Evolutionary conservation across 202 grass and related monocot genomes (phyloP), one percentile per base, ranked within the genome.

Genomic region (Bolboschoenoplectus hybrid): DNA sequence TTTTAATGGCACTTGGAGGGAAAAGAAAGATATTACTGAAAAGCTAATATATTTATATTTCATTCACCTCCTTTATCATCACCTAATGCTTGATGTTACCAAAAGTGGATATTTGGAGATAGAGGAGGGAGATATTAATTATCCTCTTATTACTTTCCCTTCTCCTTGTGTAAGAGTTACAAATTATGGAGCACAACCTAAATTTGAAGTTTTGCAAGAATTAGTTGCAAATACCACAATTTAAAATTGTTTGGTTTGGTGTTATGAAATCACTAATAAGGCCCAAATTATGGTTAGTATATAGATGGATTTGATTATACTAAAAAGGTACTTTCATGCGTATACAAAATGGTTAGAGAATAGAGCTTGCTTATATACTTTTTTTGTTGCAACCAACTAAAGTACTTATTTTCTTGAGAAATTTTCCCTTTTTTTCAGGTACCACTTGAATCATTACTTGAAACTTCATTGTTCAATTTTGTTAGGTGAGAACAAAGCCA

Each of bases 401-500:
- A 34, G 62, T 64, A 64, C 60, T 63, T 63, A 10, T 36, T 35
- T 65, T 35, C 32, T 26, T 26, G 2, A 9, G 32, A 67, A 64
- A 32, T 9, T 64, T 64, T 35, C 40, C 39, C 67, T 44, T 70
- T 7, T 58, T 39, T 41, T 43, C 0, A 16, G 39, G 44, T 70
- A 39, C 38, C 66, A 73, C 53, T 61, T 80, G 5, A 60, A 61
- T 1, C 16, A 80, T 80, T 60, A 43, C 46, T 67, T 40, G 56
- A 39, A 26, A 68, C 65, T 57, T 84, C 17, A 57, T 38, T 84
- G 65, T 52, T 84, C 47, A 71, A 70, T 70, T 13, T 71, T 84
- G 82, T 84, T 72, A 84, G 82, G 47, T 84, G 82, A 84, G 82
- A 84, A 84, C 57, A 82, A 82, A 4, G 44, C n/a, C 16, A 82